These are phyloP conservation scores for Tuber melanosporum DNA, from an alignment of 495 filamentous ascomycete genomes.

Conservation along the genomic window DNA sequence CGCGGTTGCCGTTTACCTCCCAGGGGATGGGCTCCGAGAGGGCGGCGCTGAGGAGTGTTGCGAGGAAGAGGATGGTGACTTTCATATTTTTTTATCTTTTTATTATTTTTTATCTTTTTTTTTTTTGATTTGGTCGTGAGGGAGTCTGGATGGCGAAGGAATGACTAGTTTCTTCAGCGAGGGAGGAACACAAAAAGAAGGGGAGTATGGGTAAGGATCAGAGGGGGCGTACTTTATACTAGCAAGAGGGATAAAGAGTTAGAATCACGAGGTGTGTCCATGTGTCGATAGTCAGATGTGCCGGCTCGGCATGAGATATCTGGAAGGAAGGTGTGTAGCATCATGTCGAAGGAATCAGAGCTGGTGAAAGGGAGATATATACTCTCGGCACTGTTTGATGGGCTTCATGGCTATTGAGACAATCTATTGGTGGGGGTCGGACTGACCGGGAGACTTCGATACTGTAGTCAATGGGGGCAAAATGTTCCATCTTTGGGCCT, in stretches of 20 bases:
- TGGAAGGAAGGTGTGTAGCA: neutral
- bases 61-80: neutral
- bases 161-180: slow-evolving; percentile 1
- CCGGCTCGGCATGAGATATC: neutral
- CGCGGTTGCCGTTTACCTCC: neutral
- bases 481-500: neutral
- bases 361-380: neutral
- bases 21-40: neutral
- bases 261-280: neutral
- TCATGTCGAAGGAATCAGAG: neutral
- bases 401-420: neutral
- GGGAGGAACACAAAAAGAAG: neutral
- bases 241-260: neutral
- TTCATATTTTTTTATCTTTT: neutral
- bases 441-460: neutral
- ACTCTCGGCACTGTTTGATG: neutral
- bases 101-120: too few species aligned
- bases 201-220: neutral
- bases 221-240: neutral
- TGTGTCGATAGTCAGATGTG: neutral
- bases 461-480: neutral
- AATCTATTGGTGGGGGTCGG: neutral
- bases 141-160: neutral
- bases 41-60: neutral
- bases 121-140: neutral